Evolutionary conservation across 352 stramenopile genomes (phyloP).

Genomic region (Aphanomyces stellatus): DNA sequence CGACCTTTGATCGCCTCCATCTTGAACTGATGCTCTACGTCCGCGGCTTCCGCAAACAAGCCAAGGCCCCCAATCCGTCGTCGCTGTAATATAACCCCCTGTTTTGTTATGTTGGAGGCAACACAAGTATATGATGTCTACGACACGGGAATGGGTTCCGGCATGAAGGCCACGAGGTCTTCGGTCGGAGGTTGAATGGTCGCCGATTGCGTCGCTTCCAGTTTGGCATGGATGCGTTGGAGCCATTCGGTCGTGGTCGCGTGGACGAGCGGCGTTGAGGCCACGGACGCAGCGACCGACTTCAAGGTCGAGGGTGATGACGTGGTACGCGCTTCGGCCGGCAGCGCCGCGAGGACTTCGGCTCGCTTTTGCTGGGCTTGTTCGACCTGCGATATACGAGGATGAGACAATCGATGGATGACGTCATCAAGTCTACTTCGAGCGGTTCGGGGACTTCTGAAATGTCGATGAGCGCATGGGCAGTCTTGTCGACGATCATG

Average conservation of each 20-base stretch:
- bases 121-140: too few relatives aligned
- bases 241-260: background rate
- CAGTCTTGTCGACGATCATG: constrained; percentile 64
- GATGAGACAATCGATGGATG: too few relatives aligned
- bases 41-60: constrained; percentile 2
- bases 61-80: background rate
- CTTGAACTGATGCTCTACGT: constrained; percentile 1
- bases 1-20: background rate
- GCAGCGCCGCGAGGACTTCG: background rate
- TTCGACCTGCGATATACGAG: too few relatives aligned
- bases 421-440: constrained; percentile 33
- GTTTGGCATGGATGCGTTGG: background rate
- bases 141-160: too few relatives aligned
- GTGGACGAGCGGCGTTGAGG: background rate
- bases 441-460: constrained; percentile 72
- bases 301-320: background rate
- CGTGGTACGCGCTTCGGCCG: background rate
- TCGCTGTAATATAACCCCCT: background rate
- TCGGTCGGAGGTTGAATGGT: background rate
- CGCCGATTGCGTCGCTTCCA: background rate
- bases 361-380: constrained; percentile 11
- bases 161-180: constrained; percentile 9
- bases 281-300: background rate
- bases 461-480: constrained; percentile 76
- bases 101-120: too few relatives aligned